These are phyloP conservation scores for Salix viminalis DNA, from an alignment of 345 rosid genomes.

Conservation along the genomic window DNA sequence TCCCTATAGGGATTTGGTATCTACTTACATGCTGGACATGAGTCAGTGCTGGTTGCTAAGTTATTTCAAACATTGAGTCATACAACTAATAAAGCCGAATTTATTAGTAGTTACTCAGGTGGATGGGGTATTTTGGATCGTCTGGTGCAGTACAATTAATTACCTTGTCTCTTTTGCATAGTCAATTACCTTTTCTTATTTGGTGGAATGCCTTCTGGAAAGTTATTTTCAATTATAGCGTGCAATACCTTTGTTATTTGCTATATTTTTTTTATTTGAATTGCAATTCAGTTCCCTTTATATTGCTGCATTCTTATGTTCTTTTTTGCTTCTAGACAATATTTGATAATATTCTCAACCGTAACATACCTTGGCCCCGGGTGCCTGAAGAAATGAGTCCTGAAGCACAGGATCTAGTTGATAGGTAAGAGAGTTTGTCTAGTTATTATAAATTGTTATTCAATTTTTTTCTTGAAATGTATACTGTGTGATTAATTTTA, in stretches of 20 bases:
- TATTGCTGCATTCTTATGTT: constrained; percentile 5
- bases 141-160: neutral
- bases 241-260: neutral
- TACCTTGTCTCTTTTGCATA: neutral
- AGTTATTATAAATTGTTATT: neutral
- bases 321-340: constrained; percentile 59
- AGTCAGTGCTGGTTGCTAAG: neutral
- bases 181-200: neutral
- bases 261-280: neutral
- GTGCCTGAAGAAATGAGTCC: constrained; percentile 80
- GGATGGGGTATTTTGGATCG: neutral
- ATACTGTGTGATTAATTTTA: neutral
- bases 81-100: neutral
- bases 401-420: constrained; percentile 81
- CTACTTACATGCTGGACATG: neutral
- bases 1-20: neutral
- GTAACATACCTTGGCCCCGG: constrained; percentile 94
- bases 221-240: neutral
- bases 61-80: neutral
- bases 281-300: neutral
- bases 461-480: neutral
- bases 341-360: constrained; percentile 96
- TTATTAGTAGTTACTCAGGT: neutral
- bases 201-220: neutral
- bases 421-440: constrained; percentile 49